Evolutionary conservation across 768 basidiomycete genomes (phyloP), one percentile per base, ranked within the genome.

Genomic region (Gloeostereum incarnatum): DNA sequence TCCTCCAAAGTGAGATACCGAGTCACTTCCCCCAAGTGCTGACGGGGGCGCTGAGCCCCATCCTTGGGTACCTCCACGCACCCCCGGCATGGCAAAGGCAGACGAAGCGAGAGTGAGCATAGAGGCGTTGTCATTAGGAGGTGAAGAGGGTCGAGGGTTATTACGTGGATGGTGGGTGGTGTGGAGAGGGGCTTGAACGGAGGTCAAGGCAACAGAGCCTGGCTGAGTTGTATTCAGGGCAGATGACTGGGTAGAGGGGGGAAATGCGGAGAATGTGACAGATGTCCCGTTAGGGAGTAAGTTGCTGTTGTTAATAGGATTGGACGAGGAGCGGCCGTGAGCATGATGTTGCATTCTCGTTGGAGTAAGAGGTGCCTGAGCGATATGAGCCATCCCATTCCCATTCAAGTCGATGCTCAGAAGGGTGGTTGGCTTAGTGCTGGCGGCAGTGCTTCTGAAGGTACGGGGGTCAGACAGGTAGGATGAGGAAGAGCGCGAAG

Each of bases 371-470:
- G 86, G 78, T 7, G 78, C 87, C 53, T 94, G 86, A 5, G 91
- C 91, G 48, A 94, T 94, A 57, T 94, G 90, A 1, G 84, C 91
- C 69, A 91, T 80, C 9, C 84, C 85, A 46, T 78, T 79, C 5
- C 79, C 75, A 31, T 71, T 75, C 18, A 90, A 56, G 51, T 97
- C 93, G 44, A 94, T 75, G 48, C 86, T 90, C n/a, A 96, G 66
- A 18, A 97, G 59, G 0, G 93, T 98, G 4, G 93, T 98, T 2
- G 91, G 93, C 57, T 96, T 96, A 9, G 93, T 98, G 49, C 84
- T 88, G 5, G 84, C 87, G 19, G 82, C 76, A 51, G 82, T 80
- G 51, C 84, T 87, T 50, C 75, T 71, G 59, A 90, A 88, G 0
- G 86, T 89, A 38, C 80, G 73, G 11, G 86, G 73, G 49, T 86